Evolutionary conservation across 257 asterid species (phyloP).

Genomic region (Anisodus tanguticus): DNA sequence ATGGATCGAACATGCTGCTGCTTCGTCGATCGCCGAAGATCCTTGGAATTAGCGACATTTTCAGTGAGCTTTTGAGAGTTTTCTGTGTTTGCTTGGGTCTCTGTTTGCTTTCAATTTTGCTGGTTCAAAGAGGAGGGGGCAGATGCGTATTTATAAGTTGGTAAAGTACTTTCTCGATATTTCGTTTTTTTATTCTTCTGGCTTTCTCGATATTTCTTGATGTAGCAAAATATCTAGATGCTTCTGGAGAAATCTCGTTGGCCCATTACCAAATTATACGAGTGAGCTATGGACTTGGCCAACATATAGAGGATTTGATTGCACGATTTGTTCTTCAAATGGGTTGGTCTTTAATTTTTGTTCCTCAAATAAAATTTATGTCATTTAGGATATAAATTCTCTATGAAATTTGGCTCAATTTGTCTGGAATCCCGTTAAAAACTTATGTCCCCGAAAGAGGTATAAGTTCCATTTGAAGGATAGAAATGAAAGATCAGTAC

Average conservation of each 20-base stretch:
- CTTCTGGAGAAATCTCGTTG: neutral
- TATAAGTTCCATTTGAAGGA: too few relatives aligned
- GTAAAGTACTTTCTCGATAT: neutral
- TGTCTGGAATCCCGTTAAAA: too few relatives aligned
- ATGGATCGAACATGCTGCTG: slow-evolving; percentile 15
- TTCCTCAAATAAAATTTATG: too few relatives aligned
- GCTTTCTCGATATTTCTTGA: too few relatives aligned
- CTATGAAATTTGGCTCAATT: too few relatives aligned
- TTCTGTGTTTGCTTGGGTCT: neutral
- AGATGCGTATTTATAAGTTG: neutral
- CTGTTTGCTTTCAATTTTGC: neutral
- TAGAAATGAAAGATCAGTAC: too few relatives aligned
- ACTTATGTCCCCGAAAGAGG: too few relatives aligned
- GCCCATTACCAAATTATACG: neutral
- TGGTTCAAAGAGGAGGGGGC: neutral
- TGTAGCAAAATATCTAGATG: neutral
- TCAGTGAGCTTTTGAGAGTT: neutral
- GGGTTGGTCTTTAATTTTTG: too few relatives aligned
- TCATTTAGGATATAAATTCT: too few relatives aligned
- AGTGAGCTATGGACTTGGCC: neutral
- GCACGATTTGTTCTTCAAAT: too few relatives aligned
- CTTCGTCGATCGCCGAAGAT: slow-evolving; percentile 15
- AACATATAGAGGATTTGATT: too few relatives aligned
- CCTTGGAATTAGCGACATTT: slow-evolving; percentile 11
- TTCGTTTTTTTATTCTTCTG: neutral